These are phyloP conservation scores for Calonectria ilicicola DNA, from an alignment of 2,329 filamentous ascomycete species.

Conservation along the genomic window DNA sequence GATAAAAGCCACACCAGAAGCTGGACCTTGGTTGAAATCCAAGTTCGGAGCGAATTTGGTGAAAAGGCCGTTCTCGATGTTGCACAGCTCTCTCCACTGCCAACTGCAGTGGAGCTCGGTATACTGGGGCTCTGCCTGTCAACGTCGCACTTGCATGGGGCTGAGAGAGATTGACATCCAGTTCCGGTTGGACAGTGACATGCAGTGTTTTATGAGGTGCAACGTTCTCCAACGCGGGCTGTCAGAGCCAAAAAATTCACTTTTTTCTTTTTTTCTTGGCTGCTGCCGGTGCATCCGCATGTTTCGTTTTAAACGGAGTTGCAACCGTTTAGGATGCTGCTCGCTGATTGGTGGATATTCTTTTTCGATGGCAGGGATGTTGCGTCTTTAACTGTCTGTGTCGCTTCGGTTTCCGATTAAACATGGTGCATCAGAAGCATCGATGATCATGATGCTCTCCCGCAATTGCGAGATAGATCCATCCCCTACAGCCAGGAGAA, in stretches of 20 bases:
- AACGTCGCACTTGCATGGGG: not conserved
- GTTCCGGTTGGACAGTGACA: not conserved
- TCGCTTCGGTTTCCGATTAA: not conserved
- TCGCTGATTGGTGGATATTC: not conserved
- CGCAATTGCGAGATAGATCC: not conserved
- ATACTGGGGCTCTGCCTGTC: not conserved
- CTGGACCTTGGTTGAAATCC: not conserved
- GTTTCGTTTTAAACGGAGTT: not conserved
- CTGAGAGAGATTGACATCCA: not conserved
- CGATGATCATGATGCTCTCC: not conserved
- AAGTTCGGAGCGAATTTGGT: not conserved
- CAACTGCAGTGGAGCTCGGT: not conserved
- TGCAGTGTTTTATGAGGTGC: not conserved
- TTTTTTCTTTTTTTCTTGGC: not conserved
- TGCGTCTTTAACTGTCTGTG: not conserved
- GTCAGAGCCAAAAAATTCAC: not conserved
- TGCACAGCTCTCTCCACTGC: not conserved
- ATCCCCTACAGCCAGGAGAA: not conserved
- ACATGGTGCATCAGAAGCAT: not conserved
- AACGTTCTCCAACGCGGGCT: not conserved
- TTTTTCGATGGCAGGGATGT: not conserved
- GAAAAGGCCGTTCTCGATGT: not conserved
- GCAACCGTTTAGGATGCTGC: not conserved
- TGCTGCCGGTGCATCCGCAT: not conserved
- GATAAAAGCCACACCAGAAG: too few relatives aligned